These are phyloP conservation scores for Scheffersomyces illinoinensis DNA, from an alignment of 1,139 yeast species.

Conservation along the genomic window DNA sequence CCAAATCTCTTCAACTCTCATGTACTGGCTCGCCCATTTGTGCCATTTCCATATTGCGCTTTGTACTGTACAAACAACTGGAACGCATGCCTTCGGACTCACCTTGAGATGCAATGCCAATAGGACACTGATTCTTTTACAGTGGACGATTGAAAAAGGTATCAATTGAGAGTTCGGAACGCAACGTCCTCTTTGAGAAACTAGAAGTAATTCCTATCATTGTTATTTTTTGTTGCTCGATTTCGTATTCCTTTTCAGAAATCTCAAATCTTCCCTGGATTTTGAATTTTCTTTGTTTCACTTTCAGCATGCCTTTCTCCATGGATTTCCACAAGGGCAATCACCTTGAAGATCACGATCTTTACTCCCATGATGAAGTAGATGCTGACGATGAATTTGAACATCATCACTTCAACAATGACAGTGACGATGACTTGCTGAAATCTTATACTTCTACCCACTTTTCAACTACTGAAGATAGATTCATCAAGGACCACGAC, in stretches of 20 bases:
- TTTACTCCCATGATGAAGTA: conserved; percentile 1
- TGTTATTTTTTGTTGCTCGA: not conserved
- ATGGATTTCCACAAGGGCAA: not conserved
- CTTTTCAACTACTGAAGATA: conserved; percentile 69
- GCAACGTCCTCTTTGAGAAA: not conserved
- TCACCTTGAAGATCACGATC: not conserved
- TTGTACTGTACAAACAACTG: not conserved
- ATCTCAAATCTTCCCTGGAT: not conserved
- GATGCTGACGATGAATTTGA: conserved; percentile 13
- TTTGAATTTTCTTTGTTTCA: not conserved
- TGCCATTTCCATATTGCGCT: not conserved
- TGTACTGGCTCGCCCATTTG: not conserved
- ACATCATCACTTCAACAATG: conserved; percentile 14
- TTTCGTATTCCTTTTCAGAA: not conserved
- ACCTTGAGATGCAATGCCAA: not conserved
- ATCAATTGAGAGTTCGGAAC: not conserved
- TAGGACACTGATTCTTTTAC: not conserved
- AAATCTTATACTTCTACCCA: conserved; percentile 49
- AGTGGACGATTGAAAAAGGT: not conserved
- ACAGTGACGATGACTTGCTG: conserved; percentile 28
- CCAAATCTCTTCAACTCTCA: not conserved
- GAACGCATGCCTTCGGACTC: not conserved
- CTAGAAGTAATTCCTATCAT: not conserved
- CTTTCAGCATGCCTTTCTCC: not conserved
- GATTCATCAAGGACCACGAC: conserved; percentile 65